A percentile compares a stretch with the other conserved stretches of the same genome.
Conservation (phyloP, 176 grass and related monocot genomes). For the Oropetium thomaeum region DNA sequence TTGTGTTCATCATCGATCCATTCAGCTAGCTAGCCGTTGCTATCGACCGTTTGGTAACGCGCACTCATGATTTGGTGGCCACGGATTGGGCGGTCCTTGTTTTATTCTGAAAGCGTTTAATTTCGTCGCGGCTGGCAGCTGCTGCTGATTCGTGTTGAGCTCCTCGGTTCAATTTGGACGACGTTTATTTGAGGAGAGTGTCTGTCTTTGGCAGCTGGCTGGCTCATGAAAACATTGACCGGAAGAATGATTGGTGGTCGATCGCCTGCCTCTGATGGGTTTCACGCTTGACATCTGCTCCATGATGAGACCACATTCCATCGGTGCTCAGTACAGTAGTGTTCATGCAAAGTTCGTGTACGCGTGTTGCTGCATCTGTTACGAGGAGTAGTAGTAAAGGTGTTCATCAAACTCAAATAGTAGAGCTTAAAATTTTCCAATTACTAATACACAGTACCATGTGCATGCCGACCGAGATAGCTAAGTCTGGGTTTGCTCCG, state of each 20-base stretch:
- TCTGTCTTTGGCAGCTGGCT: background rate
- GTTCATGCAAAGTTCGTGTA: background rate
- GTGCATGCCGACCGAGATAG: too few species aligned
- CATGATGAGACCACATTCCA: constrained; percentile 18
- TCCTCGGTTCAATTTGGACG: too few species aligned
- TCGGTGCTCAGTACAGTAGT: background rate
- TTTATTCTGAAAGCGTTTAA: constrained; percentile 4
- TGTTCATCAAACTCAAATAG: background rate
- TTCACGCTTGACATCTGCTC: constrained; percentile 25
- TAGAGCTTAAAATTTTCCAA: too few species aligned
- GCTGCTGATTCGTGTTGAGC: too few species aligned
- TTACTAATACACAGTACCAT: too few species aligned
- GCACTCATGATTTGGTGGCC: constrained; percentile 37
- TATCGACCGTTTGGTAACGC: constrained; percentile 31
- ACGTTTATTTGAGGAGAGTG: background rate
- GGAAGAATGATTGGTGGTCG: constrained; percentile 19
- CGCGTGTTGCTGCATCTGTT: too few species aligned
- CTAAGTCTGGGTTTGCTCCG: background rate
- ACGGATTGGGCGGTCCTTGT: constrained; percentile 39
- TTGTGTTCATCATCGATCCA: background rate
- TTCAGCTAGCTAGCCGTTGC: constrained; percentile 19
- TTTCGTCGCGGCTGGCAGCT: background rate
- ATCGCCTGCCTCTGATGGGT: background rate
- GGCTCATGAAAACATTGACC: background rate
- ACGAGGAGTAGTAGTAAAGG: too few species aligned